Evolutionary conservation across 1,284 basidiomycete genomes (phyloP).

Genomic region (Moesziomyces antarcticus): DNA sequence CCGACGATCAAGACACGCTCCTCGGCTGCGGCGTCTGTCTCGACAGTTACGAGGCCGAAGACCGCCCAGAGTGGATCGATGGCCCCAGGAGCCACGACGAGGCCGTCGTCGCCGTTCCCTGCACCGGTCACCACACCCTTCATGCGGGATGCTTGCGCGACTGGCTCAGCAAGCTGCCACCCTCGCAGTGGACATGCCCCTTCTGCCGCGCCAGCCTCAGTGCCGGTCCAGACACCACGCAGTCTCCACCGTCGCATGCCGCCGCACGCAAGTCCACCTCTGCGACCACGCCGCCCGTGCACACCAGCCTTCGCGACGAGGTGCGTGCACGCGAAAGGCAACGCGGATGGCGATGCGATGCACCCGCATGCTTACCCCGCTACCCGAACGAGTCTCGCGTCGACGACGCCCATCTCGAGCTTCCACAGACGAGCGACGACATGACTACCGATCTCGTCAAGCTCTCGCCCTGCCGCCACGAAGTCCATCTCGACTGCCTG

Average conservation of each 20-base stretch:
- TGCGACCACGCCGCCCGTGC: not conserved
- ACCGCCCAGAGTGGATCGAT: slow-evolving; percentile 59
- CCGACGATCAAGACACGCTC: slow-evolving; percentile 19
- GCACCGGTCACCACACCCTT: slow-evolving; percentile 60
- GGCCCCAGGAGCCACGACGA: slow-evolving; percentile 51
- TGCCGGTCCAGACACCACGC: not conserved
- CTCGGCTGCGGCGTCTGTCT: slow-evolving; percentile 63
- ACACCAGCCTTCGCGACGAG: slow-evolving; percentile 51
- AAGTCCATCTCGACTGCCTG: slow-evolving; percentile 63
- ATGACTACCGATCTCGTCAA: slow-evolving; percentile 45
- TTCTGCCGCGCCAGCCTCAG: slow-evolving; percentile 56
- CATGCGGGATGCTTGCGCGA: slow-evolving; percentile 58
- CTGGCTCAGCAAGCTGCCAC: slow-evolving; percentile 58
- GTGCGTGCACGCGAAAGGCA: slow-evolving; percentile 51
- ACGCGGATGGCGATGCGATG: slow-evolving; percentile 60
- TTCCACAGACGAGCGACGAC: slow-evolving; percentile 22
- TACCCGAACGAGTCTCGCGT: slow-evolving; percentile 33
- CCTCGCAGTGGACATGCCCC: slow-evolving; percentile 63
- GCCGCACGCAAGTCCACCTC: slow-evolving; percentile 6
- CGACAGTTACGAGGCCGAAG: slow-evolving; percentile 58
- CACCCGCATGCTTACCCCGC: slow-evolving; percentile 55
- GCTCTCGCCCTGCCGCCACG: slow-evolving; percentile 60
- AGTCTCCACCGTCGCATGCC: slow-evolving; percentile 2
- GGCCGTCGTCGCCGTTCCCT: slow-evolving; percentile 62
- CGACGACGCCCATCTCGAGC: slow-evolving; percentile 31